phyloP scores from a whole-genome alignment of 768 basidiomycete species.

The Suillus ampliporus region DNA sequence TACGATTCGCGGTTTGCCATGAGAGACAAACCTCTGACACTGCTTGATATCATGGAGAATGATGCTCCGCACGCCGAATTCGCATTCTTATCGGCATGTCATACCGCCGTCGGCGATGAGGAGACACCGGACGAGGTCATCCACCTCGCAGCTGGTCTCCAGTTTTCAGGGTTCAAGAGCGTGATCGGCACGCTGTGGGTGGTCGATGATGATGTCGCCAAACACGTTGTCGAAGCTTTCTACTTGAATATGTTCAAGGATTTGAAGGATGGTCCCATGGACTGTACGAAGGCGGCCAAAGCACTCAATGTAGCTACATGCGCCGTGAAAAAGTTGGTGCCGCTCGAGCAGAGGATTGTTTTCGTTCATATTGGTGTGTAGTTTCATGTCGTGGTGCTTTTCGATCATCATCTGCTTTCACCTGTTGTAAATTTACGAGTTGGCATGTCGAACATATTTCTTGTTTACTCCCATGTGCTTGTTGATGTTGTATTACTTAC shows the following conservation, averaged over 20 bases:
- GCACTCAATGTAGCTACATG: too few species aligned
- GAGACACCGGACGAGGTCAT: slow-evolving; percentile 23
- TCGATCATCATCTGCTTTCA: too few species aligned
- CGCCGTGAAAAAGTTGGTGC: too few species aligned
- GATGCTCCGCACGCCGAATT: slow-evolving; percentile 5
- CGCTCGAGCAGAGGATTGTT: too few species aligned
- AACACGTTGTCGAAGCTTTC: slow-evolving; percentile 2
- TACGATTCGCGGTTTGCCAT: slow-evolving; percentile 14
- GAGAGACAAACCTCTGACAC: neutral
- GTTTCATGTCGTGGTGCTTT: too few species aligned
- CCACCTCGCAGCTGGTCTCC: slow-evolving; percentile 29
- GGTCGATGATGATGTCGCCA: slow-evolving; percentile 7
- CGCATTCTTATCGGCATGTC: slow-evolving; percentile 26
- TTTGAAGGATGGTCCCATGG: too few species aligned
- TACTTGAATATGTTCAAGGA: slow-evolving; percentile 19
- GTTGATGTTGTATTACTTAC: too few species aligned
- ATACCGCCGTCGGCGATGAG: slow-evolving; percentile 25
- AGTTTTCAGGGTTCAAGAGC: slow-evolving; percentile 25
- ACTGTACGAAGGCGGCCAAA: too few species aligned
- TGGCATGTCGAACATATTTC: too few species aligned
- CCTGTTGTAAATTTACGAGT: too few species aligned
- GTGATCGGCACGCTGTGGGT: slow-evolving; percentile 31
- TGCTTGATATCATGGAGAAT: slow-evolving; percentile 10
- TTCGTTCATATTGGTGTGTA: too few species aligned
- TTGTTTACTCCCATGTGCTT: too few species aligned